Conservation (phyloP, 192 early-diverging fungal genomes). For the Nowakowskiella sp. region DNA sequence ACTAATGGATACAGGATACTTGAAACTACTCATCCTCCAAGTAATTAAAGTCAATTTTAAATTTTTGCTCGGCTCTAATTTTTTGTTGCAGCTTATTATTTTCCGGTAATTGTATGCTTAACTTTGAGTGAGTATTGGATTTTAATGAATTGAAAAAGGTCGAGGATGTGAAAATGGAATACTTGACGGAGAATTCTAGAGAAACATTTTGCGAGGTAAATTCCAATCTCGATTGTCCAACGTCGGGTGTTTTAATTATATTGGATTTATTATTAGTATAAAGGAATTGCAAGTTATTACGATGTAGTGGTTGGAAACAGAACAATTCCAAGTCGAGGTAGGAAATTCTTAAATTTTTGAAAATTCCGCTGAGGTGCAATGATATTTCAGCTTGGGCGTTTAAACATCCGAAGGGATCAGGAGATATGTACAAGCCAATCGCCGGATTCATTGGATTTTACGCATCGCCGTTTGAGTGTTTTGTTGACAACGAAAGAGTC, state of each 20-base stretch:
- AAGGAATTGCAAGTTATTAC: conserved; percentile 19
- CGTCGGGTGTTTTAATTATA: too few species aligned
- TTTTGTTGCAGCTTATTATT: conserved; percentile 12
- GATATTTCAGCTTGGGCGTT: conserved; percentile 15
- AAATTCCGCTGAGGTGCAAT: not conserved
- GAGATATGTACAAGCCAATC: conserved; percentile 7
- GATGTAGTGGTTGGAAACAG: conserved; percentile 4
- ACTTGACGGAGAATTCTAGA: not conserved
- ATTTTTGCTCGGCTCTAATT: not conserved
- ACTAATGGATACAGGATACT: conserved; percentile 7
- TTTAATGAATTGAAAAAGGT: not conserved
- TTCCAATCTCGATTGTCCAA: too few species aligned
- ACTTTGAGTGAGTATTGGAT: not conserved
- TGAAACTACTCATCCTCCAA: conserved; percentile 12
- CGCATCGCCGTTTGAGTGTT: conserved; percentile 20
- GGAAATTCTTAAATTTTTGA: not conserved
- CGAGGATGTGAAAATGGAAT: conserved; percentile 12
- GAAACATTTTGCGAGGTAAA: conserved; percentile 14
- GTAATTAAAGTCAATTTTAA: too few species aligned
- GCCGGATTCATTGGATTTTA: conserved; percentile 15
- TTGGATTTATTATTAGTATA: too few species aligned
- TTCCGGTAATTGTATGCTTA: conserved; percentile 3
- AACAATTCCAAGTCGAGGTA: conserved; percentile 9
- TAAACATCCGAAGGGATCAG: not conserved
- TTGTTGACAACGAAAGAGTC: conserved; percentile 23